Evolutionary conservation across 352 stramenopile species (phyloP).

Genomic region (Phytophthora tubulina): DNA sequence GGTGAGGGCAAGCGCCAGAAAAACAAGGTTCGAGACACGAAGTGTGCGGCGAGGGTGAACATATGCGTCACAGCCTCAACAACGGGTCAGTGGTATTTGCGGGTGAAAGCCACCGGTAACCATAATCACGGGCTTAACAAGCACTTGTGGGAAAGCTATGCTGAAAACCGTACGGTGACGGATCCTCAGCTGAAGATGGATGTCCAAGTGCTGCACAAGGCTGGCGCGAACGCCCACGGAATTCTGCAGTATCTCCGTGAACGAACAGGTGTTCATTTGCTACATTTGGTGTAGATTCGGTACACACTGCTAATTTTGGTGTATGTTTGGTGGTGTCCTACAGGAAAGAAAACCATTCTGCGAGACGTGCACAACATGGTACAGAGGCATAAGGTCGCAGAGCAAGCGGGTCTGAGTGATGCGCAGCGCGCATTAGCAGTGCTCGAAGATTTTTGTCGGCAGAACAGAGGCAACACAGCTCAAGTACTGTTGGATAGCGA

Average conservation of each 20-base stretch:
- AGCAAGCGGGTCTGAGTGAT: neutral
- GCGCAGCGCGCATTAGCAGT: slow-evolving; percentile 5
- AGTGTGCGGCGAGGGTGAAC: slow-evolving; percentile 5
- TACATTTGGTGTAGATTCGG: slow-evolving; percentile 11
- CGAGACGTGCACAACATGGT: slow-evolving; percentile 25
- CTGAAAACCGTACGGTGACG: neutral
- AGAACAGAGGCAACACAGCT: slow-evolving; percentile 2
- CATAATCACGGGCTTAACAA: slow-evolving; percentile 19
- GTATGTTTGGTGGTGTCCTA: neutral
- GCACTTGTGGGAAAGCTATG: slow-evolving; percentile 3
- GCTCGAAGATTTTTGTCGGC: slow-evolving; percentile 12
- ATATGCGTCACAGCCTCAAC: neutral
- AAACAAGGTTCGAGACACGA: slow-evolving; percentile 1
- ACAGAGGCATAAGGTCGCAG: slow-evolving; percentile 1
- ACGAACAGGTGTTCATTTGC: neutral
- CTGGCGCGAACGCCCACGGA: neutral
- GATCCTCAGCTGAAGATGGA: neutral
- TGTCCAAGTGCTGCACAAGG: neutral
- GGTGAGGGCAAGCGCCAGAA: neutral
- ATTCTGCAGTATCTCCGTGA: slow-evolving; percentile 12
- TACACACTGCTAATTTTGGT: neutral
- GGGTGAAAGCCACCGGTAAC: neutral
- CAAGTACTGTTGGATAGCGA: neutral
- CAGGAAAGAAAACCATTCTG: slow-evolving; percentile 7
- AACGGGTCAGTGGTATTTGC: neutral